Base-by-base conservation (phyloP, 2,329 filamentous ascomycete genomes). In the Lecanicillium sp. region DNA sequence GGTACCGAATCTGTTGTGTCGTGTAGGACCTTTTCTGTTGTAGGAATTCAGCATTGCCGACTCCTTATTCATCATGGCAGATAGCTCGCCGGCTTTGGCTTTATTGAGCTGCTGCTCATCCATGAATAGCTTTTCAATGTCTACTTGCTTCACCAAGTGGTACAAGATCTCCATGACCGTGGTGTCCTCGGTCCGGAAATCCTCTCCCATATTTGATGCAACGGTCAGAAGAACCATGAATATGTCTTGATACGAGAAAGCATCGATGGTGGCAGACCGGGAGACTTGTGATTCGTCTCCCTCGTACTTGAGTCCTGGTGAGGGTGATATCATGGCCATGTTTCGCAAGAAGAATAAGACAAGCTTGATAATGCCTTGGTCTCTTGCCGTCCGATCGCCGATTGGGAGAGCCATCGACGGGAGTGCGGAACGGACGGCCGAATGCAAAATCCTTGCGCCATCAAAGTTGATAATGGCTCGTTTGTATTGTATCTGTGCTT, bases 1-100 rank as follows among this genome's bases (percentile, higher is more conserved):
- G 9, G 89, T 94, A 3, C 92, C 92, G 53, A 96, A 98, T 25
- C 92, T 78, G 50, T 89, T 94, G 59, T 98, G 92, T 34, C 92
- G 72, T 3, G 87, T 89, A 0, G 89, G 85, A 3, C 84, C 85
- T 53, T 80, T 80, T 49, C 80, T 82, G 38, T 83, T 82, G 51
- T 88, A 83, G 35, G 82, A 75, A 50, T 82, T 78, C 39, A 86
- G 70, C 78, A 94, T 85, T n/a, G 80, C 76, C 3, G 80, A 80
- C 60, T 98, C 92, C 53, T 92, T 87, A 38, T 75, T 77, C 58
- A 95, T 77, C 52, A 95, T 63, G 13, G 70, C 69, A 16, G 79
- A 75, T 9, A 96, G 70, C 53, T 95, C 87, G 42, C 83, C 70
- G 1, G 78, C 78, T 43, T 83, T 82, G 28, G 78, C 77, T 38